These are phyloP conservation scores for Astrothelium macrocarpum DNA, from an alignment of 495 filamentous ascomycete genomes.

Conservation along the genomic window DNA sequence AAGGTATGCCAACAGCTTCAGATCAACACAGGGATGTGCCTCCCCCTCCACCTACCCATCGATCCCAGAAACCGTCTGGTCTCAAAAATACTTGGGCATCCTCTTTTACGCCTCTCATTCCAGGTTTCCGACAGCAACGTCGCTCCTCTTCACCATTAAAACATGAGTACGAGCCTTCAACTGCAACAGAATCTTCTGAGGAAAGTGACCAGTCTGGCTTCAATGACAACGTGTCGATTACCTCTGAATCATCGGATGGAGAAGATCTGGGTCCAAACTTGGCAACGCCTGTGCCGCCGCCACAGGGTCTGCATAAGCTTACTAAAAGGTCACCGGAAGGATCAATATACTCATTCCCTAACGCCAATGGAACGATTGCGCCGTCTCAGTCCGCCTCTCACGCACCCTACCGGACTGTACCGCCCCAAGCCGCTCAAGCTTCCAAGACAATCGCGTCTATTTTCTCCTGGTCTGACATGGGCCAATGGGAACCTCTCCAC, in stretches of 20 bases:
- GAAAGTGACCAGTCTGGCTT: slow-evolving; percentile 31
- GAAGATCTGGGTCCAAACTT: slow-evolving; percentile 41
- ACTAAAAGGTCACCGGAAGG: slow-evolving; percentile 30
- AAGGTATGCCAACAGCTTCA: not conserved
- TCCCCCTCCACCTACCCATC: slow-evolving; percentile 38
- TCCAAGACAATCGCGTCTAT: slow-evolving; percentile 65
- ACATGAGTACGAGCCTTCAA: slow-evolving; percentile 94
- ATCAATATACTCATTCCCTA: slow-evolving; percentile 36
- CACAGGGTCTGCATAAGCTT: slow-evolving; percentile 9
- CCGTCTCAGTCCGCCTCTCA: slow-evolving; percentile 74
- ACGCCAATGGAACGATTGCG: slow-evolving; percentile 45
- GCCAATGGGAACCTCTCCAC: slow-evolving; percentile 69
- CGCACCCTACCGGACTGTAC: slow-evolving; percentile 49
- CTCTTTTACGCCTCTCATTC: slow-evolving; percentile 28
- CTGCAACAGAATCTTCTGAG: slow-evolving; percentile 48
- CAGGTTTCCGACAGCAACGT: slow-evolving; percentile 36
- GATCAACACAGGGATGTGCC: slow-evolving; percentile 14
- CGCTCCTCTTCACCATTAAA: slow-evolving; percentile 90
- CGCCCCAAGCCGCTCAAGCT: slow-evolving; percentile 43
- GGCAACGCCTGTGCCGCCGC: slow-evolving; percentile 6
- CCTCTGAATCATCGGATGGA: slow-evolving; percentile 46
- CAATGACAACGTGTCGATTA: slow-evolving; percentile 24
- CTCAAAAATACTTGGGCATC: slow-evolving; percentile 8
- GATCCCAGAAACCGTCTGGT: slow-evolving; percentile 16
- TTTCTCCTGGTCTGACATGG: slow-evolving; percentile 75